Conservation (phyloP, 169 alveolate genomes). For the Eimeria acervulina region DNA sequence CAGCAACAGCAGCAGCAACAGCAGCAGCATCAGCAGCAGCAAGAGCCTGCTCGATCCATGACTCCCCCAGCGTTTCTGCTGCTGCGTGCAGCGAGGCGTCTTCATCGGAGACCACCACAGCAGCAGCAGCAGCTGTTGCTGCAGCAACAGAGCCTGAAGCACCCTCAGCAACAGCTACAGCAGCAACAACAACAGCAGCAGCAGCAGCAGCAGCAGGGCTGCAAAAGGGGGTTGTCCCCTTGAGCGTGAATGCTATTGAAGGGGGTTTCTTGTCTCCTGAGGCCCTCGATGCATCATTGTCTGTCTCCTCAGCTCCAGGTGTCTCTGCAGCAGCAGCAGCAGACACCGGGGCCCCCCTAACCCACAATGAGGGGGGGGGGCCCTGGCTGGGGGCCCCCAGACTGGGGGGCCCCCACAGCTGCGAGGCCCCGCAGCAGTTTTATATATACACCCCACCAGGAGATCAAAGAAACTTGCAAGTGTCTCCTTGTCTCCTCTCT, state of each 20-base stretch:
- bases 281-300: no score
- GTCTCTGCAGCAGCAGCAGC: not conserved
- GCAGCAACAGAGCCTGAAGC: not conserved
- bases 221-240: not conserved
- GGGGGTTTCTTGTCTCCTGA: no score
- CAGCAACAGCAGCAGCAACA: conserved; percentile 25
- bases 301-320: no score
- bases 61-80: not conserved
- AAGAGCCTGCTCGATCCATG: not conserved
- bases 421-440: conserved; percentile 26
- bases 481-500: conserved; percentile 2
- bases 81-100: not conserved
- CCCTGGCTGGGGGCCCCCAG: not conserved
- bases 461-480: not conserved
- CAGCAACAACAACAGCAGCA: conserved; percentile 17
- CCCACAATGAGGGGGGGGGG: not conserved
- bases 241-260: not conserved
- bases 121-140: not conserved
- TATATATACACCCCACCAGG: conserved; percentile 17
- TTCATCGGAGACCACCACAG: not conserved
- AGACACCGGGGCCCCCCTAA: no score
- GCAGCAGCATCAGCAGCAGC: conserved; percentile 19
- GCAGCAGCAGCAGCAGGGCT: not conserved
- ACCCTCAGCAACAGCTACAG: not conserved
- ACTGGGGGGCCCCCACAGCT: not conserved